Percentiles rank a stretch among this genome's conserved stretches.
Conservation (phyloP, 768 basidiomycete genomes). For the Amanita pallidorosea region DNA sequence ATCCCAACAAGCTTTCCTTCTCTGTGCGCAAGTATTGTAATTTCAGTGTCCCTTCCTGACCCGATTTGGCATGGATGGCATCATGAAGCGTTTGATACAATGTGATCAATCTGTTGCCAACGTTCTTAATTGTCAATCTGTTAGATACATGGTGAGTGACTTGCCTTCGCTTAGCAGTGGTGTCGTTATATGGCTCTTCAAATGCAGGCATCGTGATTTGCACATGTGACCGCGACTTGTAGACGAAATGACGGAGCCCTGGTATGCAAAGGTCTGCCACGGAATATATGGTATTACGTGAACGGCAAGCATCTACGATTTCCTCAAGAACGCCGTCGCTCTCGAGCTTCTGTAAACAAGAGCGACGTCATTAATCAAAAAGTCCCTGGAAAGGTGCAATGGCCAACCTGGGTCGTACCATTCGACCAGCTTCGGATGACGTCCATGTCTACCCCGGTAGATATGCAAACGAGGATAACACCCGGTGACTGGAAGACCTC, state of each 20-base stretch:
- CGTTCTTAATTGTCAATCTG: neutral
- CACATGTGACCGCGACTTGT: conserved; percentile 83
- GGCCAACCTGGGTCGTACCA: conserved; percentile 44
- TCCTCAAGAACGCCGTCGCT: conserved; percentile 44
- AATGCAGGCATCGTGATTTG: conserved; percentile 83
- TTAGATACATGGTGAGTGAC: conserved; percentile 4
- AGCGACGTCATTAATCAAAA: neutral
- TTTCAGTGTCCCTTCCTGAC: conserved; percentile 71
- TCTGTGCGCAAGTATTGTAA: conserved; percentile 81
- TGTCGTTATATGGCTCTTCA: conserved; percentile 72
- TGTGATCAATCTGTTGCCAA: conserved; percentile 53
- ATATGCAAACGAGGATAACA: conserved; percentile 71
- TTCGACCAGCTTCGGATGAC: conserved; percentile 72
- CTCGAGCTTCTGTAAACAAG: conserved; percentile 44
- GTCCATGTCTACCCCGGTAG: conserved; percentile 77
- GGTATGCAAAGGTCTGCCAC: conserved; percentile 77
- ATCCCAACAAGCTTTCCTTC: conserved; percentile 85
- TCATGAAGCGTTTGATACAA: conserved; percentile 86
- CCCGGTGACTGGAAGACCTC: conserved; percentile 13
- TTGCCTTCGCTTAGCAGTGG: conserved; percentile 51
- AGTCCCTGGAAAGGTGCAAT: neutral
- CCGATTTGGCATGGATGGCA: conserved; percentile 82
- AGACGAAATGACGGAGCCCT: conserved; percentile 88
- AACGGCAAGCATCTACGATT: conserved; percentile 34
- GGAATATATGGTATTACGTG: conserved; percentile 50